These are phyloP conservation scores for Hura crepitans DNA, from an alignment of 441 rosid genomes.

Conservation along the genomic window DNA sequence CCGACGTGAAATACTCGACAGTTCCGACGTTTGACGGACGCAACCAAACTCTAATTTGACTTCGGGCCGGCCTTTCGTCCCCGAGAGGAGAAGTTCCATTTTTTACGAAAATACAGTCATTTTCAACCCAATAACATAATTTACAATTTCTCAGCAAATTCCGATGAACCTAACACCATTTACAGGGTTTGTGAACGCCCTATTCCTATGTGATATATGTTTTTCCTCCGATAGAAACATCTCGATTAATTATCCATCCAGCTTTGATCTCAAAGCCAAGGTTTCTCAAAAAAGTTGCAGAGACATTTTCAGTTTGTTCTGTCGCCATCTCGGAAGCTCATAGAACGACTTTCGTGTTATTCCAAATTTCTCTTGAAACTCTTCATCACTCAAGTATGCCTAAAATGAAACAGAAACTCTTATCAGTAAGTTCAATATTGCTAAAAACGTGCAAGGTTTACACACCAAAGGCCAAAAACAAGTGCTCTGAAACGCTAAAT, in stretches of 20 bases:
- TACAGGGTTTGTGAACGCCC: neutral
- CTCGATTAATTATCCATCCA: neutral
- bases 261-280: neutral
- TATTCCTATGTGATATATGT: neutral
- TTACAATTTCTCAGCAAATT: neutral
- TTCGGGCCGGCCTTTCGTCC: too few species aligned
- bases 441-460: neutral
- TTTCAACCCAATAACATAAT: too few species aligned
- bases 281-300: constrained; percentile 49
- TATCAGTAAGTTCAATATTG: neutral
- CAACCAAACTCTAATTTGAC: too few species aligned
- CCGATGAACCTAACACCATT: neutral
- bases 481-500: neutral
- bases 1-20: too few species aligned
- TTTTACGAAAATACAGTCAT: too few species aligned
- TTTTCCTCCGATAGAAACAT: neutral
- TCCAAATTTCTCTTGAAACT: constrained; percentile 58
- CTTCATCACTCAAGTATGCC: constrained; percentile 62
- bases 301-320: constrained; percentile 69
- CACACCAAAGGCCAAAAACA: neutral
- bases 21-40: too few species aligned
- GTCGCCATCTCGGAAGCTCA: constrained; percentile 71
- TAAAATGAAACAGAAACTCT: constrained; percentile 25
- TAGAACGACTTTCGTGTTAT: constrained; percentile 55
- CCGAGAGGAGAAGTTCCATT: too few species aligned